Evolutionary conservation across 2,329 filamentous ascomycete genomes (phyloP).

Genomic region (Paracamarosporium sp.): DNA sequence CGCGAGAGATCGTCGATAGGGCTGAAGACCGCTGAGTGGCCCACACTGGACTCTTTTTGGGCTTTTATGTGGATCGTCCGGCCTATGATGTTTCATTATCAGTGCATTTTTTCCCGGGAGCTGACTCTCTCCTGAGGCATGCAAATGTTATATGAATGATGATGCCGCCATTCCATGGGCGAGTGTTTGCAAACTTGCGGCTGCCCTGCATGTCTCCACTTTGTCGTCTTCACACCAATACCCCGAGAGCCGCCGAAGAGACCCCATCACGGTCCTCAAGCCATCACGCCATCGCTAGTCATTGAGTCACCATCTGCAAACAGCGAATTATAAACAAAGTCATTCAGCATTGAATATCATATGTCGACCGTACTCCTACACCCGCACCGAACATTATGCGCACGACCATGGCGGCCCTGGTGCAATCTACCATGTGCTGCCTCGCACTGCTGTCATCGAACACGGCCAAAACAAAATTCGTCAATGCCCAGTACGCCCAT

Average conservation of each 20-base stretch:
- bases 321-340: conserved; percentile 9
- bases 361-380: conserved; percentile 2
- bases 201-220: background rate
- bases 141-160: background rate
- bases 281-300: conserved; percentile 4
- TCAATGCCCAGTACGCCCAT: background rate
- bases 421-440: conserved; percentile 20
- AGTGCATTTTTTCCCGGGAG: background rate
- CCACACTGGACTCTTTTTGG: background rate
- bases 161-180: background rate
- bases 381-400: conserved; percentile 8
- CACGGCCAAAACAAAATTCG: background rate
- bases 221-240: background rate
- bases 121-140: background rate
- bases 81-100: background rate
- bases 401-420: conserved; percentile 15
- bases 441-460: background rate
- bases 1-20: conserved; percentile 5
- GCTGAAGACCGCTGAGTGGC: conserved; percentile 9
- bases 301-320: conserved; percentile 6
- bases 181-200: background rate
- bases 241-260: background rate
- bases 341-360: conserved; percentile 9
- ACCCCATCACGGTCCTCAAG: conserved; percentile 17
- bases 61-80: conserved; percentile 4